Evolutionary conservation across 352 stramenopile species (phyloP), one percentile per base, ranked within the genome.

Genomic region (Halophytophthora polymorphica): DNA sequence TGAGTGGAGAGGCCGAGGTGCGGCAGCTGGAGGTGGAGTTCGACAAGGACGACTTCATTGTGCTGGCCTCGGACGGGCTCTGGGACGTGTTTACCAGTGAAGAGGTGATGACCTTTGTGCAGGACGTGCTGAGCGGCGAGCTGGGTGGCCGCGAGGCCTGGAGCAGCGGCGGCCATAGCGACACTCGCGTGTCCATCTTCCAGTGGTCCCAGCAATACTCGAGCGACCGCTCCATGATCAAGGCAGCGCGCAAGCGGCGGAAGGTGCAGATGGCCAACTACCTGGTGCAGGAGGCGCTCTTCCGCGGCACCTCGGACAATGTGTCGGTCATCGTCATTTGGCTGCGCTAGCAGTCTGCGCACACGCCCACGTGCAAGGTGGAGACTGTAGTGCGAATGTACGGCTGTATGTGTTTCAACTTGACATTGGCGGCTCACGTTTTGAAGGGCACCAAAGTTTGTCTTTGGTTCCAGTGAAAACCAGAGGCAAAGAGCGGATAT

Each of bases 1-100:
- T 97, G 10, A 87, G 65, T 19, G 82, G 79, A 0, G 82, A 95
- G 33, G 74, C 76, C 3, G 87, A 97, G 47, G 79, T 97, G 33
- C 73, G 83, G 42, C 72, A 75, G 25, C 83, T 94, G 49, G 68
- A 85, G 39, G 73, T 86, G 7, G 77, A 93, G 52, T 77, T 82
- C 63, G 71, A 73, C 53, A 82, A 85, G 50, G 83, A 96, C 61
- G 72, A 97, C 44, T 98, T 98, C 50, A 90, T 96, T 61, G 92
- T 98, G 52, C 64, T 98, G 23, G 93, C 92, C 17, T 96, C 80
- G 15, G 93, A 98, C 49, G 93, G 93, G 0, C 70, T 98, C 2
- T 98, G 92, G 92, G 93, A 98, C 50, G 90, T 98, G 22, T 97
- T 98, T 53, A 89, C 71, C 11, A 96, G 79, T 47, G 86, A 96